A percentile compares a stretch with the other conserved stretches of the same genome.
Conservation (phyloP, 2,329 filamentous ascomycete genomes). For the Incumbomyces delicatus region DNA sequence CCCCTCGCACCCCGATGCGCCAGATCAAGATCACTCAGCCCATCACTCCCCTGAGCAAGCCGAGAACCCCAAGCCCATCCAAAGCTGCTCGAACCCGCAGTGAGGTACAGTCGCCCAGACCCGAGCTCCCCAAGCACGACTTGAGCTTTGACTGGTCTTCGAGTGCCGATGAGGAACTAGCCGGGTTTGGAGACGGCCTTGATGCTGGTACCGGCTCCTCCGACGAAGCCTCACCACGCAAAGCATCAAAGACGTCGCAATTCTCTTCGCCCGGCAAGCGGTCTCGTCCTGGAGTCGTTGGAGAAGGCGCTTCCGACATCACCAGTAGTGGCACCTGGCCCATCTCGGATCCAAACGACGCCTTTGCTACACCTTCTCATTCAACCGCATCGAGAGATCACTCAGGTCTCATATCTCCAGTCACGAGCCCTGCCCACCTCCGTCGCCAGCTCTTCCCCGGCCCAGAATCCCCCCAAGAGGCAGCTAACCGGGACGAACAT, state of each 20-base stretch:
- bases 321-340: slow-evolving; percentile 8
- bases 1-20: slow-evolving; percentile 22
- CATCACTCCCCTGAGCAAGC: slow-evolving; percentile 11
- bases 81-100: background rate
- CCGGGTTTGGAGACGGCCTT: slow-evolving; percentile 25
- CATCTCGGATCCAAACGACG: slow-evolving; percentile 13
- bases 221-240: slow-evolving; percentile 26
- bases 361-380: slow-evolving; percentile 17
- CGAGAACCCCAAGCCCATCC: background rate
- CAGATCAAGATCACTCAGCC: slow-evolving; percentile 6
- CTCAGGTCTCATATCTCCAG: slow-evolving; percentile 13
- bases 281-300: slow-evolving; percentile 19
- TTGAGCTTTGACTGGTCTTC: slow-evolving; percentile 29
- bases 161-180: slow-evolving; percentile 26
- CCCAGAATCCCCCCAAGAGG: background rate
- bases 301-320: background rate
- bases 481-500: background rate
- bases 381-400: slow-evolving; percentile 8
- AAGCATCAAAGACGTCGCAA: slow-evolving; percentile 25
- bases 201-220: slow-evolving; percentile 8
- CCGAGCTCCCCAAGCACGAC: slow-evolving; percentile 23
- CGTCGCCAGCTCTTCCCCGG: slow-evolving; percentile 1
- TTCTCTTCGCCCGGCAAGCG: slow-evolving; percentile 23
- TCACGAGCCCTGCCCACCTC: slow-evolving; percentile 4
- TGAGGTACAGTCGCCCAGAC: background rate